Evolutionary conservation across 352 stramenopile genomes (phyloP), one percentile per base, ranked within the genome.

Genomic region (Paralagenidium karlingii): DNA sequence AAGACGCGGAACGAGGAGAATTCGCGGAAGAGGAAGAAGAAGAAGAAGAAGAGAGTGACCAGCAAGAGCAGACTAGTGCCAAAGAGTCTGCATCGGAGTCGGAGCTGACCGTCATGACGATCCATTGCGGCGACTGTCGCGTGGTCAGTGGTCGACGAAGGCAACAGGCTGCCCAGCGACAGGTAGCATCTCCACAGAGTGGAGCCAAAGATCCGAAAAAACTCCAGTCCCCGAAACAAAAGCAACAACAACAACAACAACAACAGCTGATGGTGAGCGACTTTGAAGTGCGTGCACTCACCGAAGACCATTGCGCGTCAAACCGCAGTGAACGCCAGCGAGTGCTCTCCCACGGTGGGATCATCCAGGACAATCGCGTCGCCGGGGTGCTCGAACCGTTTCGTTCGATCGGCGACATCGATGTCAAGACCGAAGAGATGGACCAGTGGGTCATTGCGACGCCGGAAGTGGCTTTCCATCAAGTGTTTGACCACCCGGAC

Each of bases 341-440:
- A 21, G 75, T 81, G 32, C 32, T 74, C 8, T 44, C 49, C 22
- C 80, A 64, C 22, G 81, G 81, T 20, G 81, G 68, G 16, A 66
- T 59, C 39, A 73, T 92, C 13, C 54, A 75, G 20, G 73, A 82
- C 41, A 64, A 64, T 10, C 71, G 76, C 8, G 68, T 94, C 26
- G 69, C 75, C 16, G 81, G 80, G 12, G 58, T 87, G 24, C 37
- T 93, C 5, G 80, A 85, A 24, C 76, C 83, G 2, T 89, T 85
- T n/a, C 60, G 82, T 16, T 74, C 68, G 5, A 81, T 94, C 22
- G 80, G 82, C 15, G 82, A 93, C 38, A 70, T 86, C n/a, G 75
- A 87, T 40, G 63, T 86, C 56, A 89, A 89, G 46, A 57, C 59
- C 25, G 50, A 53, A 12, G 62, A 61, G 27, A 86, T 89, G 75